Evolutionary conservation across 2,329 filamentous ascomycete species (phyloP).

Genomic region (Exophiala spinifera): DNA sequence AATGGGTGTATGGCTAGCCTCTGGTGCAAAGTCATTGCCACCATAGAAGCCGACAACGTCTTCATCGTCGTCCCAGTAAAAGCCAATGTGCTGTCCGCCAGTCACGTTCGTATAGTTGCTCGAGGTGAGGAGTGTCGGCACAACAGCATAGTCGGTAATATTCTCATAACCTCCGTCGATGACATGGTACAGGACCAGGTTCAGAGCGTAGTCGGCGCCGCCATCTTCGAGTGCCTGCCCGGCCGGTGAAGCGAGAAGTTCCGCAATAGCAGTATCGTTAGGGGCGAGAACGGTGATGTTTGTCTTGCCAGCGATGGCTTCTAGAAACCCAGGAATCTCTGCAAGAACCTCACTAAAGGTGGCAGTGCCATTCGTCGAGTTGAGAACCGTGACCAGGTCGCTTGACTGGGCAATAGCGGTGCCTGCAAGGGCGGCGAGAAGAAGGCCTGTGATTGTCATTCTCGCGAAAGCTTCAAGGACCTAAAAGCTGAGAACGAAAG

Average conservation of each 20-base stretch:
- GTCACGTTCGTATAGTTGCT: conserved; percentile 18
- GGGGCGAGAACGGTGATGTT: conserved; percentile 18
- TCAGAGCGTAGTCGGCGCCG: conserved; percentile 10
- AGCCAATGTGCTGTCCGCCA: conserved; percentile 10
- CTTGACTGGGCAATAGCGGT: not conserved
- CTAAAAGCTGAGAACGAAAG: too few species aligned
- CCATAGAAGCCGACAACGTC: conserved; percentile 3
- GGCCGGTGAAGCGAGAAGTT: not conserved
- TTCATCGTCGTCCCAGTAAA: conserved; percentile 15
- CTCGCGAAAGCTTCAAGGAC: not conserved
- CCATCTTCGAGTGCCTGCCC: conserved; percentile 1
- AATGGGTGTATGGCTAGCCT: conserved; percentile 1
- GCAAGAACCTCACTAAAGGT: too few species aligned
- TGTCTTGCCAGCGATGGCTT: conserved; percentile 6
- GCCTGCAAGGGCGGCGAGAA: conserved; percentile 9
- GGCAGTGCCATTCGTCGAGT: not conserved
- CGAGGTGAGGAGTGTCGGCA: conserved; percentile 7
- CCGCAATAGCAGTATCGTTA: conserved; percentile 12
- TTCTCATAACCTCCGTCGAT: not conserved
- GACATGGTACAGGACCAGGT: conserved; percentile 10
- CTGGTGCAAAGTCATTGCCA: conserved; percentile 6
- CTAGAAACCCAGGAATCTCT: too few species aligned
- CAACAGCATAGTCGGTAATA: conserved; percentile 1
- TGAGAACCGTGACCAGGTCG: conserved; percentile 12
- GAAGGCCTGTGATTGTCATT: not conserved